Base-by-base conservation (phyloP, 1,284 basidiomycete species). In the Cutaneotrichosporon sp. region DNA sequence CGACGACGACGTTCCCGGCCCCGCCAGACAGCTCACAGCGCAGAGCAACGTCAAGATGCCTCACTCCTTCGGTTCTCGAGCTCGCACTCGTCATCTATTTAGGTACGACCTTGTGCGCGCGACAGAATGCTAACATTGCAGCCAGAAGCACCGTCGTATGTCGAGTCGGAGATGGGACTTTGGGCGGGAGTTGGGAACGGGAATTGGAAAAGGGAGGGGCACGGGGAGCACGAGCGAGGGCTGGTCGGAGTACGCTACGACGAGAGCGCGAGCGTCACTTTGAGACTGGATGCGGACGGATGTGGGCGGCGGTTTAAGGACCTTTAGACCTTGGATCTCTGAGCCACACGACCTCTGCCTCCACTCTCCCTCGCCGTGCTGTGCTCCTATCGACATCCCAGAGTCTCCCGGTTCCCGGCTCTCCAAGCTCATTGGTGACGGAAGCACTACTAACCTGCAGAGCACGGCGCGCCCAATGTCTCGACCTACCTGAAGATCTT, bases 81-180 rank as follows among this genome's bases (percentile, higher is more conserved):
- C 95, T 89, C 93, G 96, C 77, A 98, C 96, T 87, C 94, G 96
- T 88, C 86, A 97, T 86, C 97, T 99, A 92, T 99, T 99, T 90
- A 94, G 90, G 88, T 13, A 2, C n/a, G 26, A 13, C 49, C 22
- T 22, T 26, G 8, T n/a, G 42, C 42, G 42, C 42, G 42, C n/a
- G 26, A 26, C 26, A 26, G 26, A 18, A 18, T n/a, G 42, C 42
- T 47, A 18, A 47, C 42, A 18, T 47, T 47, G 8, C 16, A 47
- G 42, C 47, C 86, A 91, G 84, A 89, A 88, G 79, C 96, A 97
- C 89, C 95, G 95, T 87, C 87, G 92, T 93, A 80, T 75, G 85
- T 81, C 60, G 32, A 16, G 13, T 34, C 7, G 30, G 51, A 53
- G 51, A 53, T 18, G 30, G 51, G 38, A 30, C 11, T 60, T 60